Base-by-base conservation (phyloP, 352 stramenopile genomes). In the Globisporangium nagaii region DNA sequence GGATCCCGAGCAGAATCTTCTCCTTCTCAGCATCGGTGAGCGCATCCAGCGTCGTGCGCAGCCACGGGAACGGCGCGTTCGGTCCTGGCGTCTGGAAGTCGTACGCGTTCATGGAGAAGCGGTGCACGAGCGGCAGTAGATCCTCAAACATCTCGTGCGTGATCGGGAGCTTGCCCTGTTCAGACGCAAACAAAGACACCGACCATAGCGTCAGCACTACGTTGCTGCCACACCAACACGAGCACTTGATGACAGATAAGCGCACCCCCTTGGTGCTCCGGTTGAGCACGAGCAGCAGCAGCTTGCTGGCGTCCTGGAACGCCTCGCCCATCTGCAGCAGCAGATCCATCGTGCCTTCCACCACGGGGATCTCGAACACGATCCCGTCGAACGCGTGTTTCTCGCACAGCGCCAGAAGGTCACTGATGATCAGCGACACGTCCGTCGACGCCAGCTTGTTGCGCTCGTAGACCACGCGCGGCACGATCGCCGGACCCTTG, bases 61-160 rank as follows among this genome's bases (percentile, higher is more conserved):
- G 59, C 82, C 82, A 93, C 17, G 63, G 60, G 31, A 83, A 68
- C 32, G 82, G 82, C 2, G 82, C 78, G 51, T 88, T 93, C 6
- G 82, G 82, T 0, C 82, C 82, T 12, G 74, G 79, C 1, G 48
- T 46, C 40, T 70, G 68, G 58, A 75, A 86, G 51, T 93, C 82
- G 60, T 93, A 93, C 32, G 82, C 82, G 57, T 93, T 93, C 68
- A 93, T 78, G 20, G 79, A 86, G 52, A 90, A 90, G 9, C 82
- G 79, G 43, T 93, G 78, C 22, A 93, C 82, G 32, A 81, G 10
- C 15, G 78, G 75, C 22, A 78, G 63, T 27, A 93, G 49, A 25
- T 84, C 55, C 10, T 63, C 42, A 27, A 90, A 78, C 54, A 90
- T 53, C 10, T 83, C 73, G 43, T 76, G 68, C 20, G 75, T 73